These are phyloP conservation scores for Drosera spatulata DNA, from an alignment of 179 eudicot genomes.

Conservation along the genomic window DNA sequence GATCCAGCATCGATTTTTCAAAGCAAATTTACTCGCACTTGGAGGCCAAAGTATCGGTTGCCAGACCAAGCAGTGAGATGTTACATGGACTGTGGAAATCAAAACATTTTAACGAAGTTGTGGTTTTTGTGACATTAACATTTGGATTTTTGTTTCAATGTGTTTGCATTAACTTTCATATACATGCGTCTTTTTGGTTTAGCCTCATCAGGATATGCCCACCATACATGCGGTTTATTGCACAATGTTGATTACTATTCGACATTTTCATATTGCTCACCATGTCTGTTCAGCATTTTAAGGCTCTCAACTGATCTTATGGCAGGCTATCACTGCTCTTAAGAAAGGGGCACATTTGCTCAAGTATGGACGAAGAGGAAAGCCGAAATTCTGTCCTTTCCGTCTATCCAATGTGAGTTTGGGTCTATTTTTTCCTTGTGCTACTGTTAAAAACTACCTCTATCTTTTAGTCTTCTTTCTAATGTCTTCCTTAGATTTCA, in stretches of 20 bases:
- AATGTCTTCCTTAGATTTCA: not conserved
- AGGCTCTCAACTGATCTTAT: slow-evolving; percentile 15
- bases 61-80: too few species aligned
- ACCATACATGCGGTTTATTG: not conserved
- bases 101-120: too few species aligned
- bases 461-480: not conserved
- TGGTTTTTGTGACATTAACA: too few species aligned
- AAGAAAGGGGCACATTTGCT: slow-evolving; percentile 91
- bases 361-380: slow-evolving; percentile 96
- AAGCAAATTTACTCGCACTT: too few species aligned
- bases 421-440: not conserved
- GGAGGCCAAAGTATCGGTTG: too few species aligned
- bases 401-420: slow-evolving; percentile 84
- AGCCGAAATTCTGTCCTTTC: slow-evolving; percentile 94
- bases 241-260: not conserved
- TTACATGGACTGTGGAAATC: too few species aligned
- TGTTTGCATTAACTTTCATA: too few species aligned
- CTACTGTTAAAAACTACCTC: not conserved
- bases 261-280: not conserved
- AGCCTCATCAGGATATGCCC: not conserved
- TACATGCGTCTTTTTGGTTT: too few species aligned
- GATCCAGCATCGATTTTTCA: too few species aligned
- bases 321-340: slow-evolving; percentile 95
- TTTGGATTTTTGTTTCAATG: too few species aligned
- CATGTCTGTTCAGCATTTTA: not conserved